Base-by-base conservation (phyloP, 2,329 filamentous ascomycete species). In the Clarireedia paspali region DNA sequence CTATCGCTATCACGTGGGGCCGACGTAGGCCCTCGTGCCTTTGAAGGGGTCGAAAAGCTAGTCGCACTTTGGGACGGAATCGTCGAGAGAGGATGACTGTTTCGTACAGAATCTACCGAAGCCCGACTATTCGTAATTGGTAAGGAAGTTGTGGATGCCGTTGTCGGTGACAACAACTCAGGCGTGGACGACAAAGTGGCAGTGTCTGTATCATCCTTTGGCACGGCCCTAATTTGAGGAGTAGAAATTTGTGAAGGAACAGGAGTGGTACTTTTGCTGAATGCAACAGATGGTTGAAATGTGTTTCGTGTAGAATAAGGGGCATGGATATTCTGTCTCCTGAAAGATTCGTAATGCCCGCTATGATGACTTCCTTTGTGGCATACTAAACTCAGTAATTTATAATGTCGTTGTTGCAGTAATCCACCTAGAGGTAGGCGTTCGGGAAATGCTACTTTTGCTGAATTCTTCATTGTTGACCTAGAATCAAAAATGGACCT, bases 341-440 rank as follows among this genome's bases (percentile, higher is more conserved):
- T 82, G 71, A 97, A 97, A 0, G 91, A 92, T 70, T 99, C 94
- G 73, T 99, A 99, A 69, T 99, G 94, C 0, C 94, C 94, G 65
- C 91, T 96, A 67, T 96, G 87, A 70, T 99, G 94, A 60, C 89
- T 95, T 39, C 94, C 94, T 67, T 95, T 95, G 69, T 99, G 94
- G 23, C 89, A 95, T 38, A 99, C 90, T 38, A 95, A 82, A 12
- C 87, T 90, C 0, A 95, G 79, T 5, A 99, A 77, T 65, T 85
- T 89, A 72, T 96, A 99, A 68, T 82, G 87, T 61, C 84, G 87
- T 66, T 87, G 84, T 56, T 87, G 81, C 45, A 94, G 73, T 24
- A 97, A 75, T 0, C 90, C 84, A 1, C 94, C 94, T 3, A 99
- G 75, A 0, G 88, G 83, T 2, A 99, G 72, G n/a, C 80, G 79